Conservation (phyloP, 192 early-diverging fungal genomes). For the Coemansia sp. region DNA sequence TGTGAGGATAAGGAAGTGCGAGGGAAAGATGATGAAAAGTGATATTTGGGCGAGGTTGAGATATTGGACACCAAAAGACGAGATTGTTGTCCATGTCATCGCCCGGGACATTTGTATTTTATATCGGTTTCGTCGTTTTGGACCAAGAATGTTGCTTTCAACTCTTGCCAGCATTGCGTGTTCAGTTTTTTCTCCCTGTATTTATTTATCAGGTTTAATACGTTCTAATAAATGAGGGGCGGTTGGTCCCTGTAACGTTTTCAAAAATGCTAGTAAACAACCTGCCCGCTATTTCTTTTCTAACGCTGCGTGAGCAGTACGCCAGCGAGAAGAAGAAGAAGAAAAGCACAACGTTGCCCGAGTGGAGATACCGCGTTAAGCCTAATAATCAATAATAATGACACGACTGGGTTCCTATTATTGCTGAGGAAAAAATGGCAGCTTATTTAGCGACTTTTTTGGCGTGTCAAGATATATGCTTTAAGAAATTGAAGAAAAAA, state of each 20-base stretch:
- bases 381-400: too few relatives aligned
- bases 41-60: neutral
- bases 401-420: neutral
- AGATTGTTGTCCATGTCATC: too few relatives aligned
- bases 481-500: neutral
- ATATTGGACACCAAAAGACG: neutral
- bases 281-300: neutral
- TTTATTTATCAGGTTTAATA: neutral
- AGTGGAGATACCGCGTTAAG: neutral
- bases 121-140: neutral
- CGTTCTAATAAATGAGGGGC: neutral
- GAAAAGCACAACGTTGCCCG: neutral
- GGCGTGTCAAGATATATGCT: neutral
- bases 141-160: neutral
- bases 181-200: neutral
- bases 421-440: neutral
- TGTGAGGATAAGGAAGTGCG: neutral
- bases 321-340: neutral
- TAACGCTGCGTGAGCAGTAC: neutral
- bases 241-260: slow-evolving; percentile 8
- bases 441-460: neutral
- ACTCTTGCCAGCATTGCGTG: neutral
- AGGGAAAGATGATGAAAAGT: neutral
- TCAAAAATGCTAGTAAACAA: neutral
- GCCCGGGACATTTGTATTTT: slow-evolving; percentile 3